Evolutionary conservation across 2,329 filamentous ascomycete genomes (phyloP).

Genomic region (Colletotrichum siamense): DNA sequence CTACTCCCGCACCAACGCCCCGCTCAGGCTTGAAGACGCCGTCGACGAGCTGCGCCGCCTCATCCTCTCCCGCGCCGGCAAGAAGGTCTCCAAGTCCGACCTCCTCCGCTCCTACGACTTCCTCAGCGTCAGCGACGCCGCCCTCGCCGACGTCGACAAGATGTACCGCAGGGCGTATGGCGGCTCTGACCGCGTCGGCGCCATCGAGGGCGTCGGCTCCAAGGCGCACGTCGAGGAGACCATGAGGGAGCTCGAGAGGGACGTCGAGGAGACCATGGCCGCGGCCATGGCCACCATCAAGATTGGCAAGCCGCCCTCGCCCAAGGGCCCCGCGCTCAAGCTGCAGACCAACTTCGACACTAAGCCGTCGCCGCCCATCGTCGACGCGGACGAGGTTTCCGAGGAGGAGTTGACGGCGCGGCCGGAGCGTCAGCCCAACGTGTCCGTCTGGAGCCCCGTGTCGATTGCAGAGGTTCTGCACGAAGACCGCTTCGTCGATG

Average conservation of each 20-base stretch:
- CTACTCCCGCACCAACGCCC: slow-evolving; percentile 54
- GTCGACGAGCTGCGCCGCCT: slow-evolving; percentile 68
- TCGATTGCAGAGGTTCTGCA: slow-evolving; percentile 53
- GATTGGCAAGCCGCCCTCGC: slow-evolving; percentile 19
- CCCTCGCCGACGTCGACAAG: slow-evolving; percentile 58
- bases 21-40: slow-evolving; percentile 60
- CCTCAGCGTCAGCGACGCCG: slow-evolving; percentile 55
- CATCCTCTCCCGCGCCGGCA: slow-evolving; percentile 58
- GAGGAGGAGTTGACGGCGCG: slow-evolving; percentile 43
- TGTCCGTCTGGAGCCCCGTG: slow-evolving; percentile 33
- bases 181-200: slow-evolving; percentile 48
- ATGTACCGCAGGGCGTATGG: slow-evolving; percentile 65
- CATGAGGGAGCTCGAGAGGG: slow-evolving; percentile 7
- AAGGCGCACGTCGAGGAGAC: slow-evolving; percentile 20
- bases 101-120: slow-evolving; percentile 63
- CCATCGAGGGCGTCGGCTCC: slow-evolving; percentile 46
- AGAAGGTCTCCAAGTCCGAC: slow-evolving; percentile 54
- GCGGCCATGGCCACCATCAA: slow-evolving; percentile 1
- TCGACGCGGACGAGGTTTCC: slow-evolving; percentile 27
- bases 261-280: slow-evolving; percentile 4
- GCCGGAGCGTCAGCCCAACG: slow-evolving; percentile 30
- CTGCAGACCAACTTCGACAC: slow-evolving; percentile 49
- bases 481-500: slow-evolving; percentile 21
- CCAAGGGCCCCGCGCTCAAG: slow-evolving; percentile 37
- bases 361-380: not conserved